Evolutionary conservation across 495 filamentous ascomycete species (phyloP).

Genomic region (Sphaerosporella brunnea): DNA sequence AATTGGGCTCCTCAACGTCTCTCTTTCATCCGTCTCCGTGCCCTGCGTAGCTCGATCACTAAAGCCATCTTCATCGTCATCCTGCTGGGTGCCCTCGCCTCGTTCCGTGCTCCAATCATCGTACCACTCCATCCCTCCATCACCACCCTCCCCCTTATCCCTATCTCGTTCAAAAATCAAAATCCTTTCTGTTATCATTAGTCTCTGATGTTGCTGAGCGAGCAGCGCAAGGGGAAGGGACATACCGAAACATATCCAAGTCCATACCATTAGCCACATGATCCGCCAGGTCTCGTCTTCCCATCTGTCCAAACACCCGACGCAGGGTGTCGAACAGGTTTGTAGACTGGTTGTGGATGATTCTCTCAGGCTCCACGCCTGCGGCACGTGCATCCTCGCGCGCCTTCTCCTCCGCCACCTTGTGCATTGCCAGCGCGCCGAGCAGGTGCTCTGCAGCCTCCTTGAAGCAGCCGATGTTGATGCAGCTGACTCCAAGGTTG

Average conservation of each 20-base stretch:
- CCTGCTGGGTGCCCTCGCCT: neutral
- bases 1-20: neutral
- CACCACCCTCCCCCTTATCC: neutral
- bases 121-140: neutral
- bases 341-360: constrained; percentile 83
- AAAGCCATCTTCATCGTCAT: constrained; percentile 3
- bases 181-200: constrained; percentile 4
- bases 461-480: constrained; percentile 88
- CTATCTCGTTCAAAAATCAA: constrained; percentile 1
- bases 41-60: constrained; percentile 4
- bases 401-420: constrained; percentile 76
- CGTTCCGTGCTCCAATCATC: neutral
- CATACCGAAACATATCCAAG: constrained; percentile 60
- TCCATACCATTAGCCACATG: constrained; percentile 77
- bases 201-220: neutral
- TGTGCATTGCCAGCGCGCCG: constrained; percentile 89
- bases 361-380: constrained; percentile 27
- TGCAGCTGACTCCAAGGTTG: constrained; percentile 89
- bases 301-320: constrained; percentile 90
- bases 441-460: constrained; percentile 92
- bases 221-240: neutral
- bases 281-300: constrained; percentile 67
- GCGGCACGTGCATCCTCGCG: constrained; percentile 57
- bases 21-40: neutral
- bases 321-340: constrained; percentile 87